Percentiles rank a stretch among this genome's conserved stretches.
Conservation (phyloP, 495 filamentous ascomycete genomes). For the Penicillium turbatum region DNA sequence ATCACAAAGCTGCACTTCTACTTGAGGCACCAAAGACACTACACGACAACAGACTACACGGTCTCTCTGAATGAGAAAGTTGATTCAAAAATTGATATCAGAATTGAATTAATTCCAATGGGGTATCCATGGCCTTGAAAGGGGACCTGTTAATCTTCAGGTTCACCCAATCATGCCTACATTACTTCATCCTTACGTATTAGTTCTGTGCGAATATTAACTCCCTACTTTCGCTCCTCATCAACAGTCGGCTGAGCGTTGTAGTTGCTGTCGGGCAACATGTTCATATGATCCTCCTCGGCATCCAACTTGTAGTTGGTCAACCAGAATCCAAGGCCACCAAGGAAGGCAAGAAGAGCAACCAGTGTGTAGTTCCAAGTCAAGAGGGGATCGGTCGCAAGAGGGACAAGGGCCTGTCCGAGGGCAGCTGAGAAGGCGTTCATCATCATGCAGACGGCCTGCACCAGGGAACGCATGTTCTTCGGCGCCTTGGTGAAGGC, state of each 20-base stretch:
- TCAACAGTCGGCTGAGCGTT: constrained; percentile 11
- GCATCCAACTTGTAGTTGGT: constrained; percentile 54
- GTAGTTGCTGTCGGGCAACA: constrained; percentile 25
- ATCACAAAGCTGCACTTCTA: no score
- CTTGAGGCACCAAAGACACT: no score
- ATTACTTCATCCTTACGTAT: background rate
- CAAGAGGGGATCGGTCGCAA: constrained; percentile 65
- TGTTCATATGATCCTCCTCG: constrained; percentile 63
- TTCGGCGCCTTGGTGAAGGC: constrained; percentile 76
- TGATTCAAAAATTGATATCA: background rate
- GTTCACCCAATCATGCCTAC: background rate
- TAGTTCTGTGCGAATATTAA: background rate
- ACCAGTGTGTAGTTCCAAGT: constrained; percentile 60
- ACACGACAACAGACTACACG: no score
- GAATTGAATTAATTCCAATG: background rate
- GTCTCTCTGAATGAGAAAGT: no score
- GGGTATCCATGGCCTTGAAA: background rate
- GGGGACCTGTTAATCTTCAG: background rate
- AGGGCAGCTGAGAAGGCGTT: constrained; percentile 66
- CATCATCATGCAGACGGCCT: constrained; percentile 63
- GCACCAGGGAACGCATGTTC: constrained; percentile 72
- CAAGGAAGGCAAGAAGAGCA: constrained; percentile 57
- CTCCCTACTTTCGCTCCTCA: constrained; percentile 15
- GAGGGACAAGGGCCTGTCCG: constrained; percentile 60
- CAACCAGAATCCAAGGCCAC: constrained; percentile 59